phyloP scores from a whole-genome alignment of 2,329 filamentous ascomycete genomes.

The Dactylella cylindrospora region DNA sequence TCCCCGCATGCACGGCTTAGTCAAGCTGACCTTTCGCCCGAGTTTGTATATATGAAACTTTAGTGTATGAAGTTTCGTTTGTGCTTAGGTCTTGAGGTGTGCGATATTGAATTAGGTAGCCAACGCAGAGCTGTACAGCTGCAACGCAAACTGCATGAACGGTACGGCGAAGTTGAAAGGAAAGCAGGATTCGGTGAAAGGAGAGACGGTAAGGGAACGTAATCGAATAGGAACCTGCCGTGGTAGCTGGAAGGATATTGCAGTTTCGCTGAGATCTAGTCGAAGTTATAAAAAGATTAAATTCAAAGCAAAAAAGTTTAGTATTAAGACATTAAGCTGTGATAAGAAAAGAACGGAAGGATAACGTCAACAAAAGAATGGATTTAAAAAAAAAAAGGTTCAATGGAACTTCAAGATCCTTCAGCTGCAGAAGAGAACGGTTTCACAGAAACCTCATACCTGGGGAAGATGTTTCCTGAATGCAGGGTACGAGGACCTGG shows the following conservation, averaged over 20 bases:
- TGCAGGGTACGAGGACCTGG: slow-evolving; percentile 24
- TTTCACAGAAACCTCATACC: slow-evolving; percentile 41
- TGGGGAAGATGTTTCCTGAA: slow-evolving; percentile 39
- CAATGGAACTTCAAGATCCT: slow-evolving; percentile 11
- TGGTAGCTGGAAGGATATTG: too few relatives aligned
- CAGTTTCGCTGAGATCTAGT: too few relatives aligned
- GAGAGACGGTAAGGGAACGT: slow-evolving; percentile 5
- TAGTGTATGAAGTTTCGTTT: slow-evolving; percentile 24
- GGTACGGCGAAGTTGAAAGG: background rate
- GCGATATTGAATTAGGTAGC: slow-evolving; percentile 38
- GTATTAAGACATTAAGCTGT: background rate
- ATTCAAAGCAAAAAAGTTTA: too few relatives aligned
- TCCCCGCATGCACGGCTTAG: slow-evolving; percentile 10
- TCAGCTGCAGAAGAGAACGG: slow-evolving; percentile 21
- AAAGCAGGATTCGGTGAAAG: background rate
- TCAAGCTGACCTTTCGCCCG: slow-evolving; percentile 30
- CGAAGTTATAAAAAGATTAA: too few relatives aligned
- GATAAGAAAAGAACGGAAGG: slow-evolving; percentile 31
- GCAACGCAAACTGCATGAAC: slow-evolving; percentile 35
- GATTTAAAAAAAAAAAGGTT: slow-evolving; percentile 11
- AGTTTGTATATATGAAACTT: slow-evolving; percentile 39
- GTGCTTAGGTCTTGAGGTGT: slow-evolving; percentile 21
- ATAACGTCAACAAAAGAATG: slow-evolving; percentile 32
- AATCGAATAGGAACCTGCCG: too few relatives aligned
- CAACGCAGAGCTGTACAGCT: slow-evolving; percentile 25